A percentile compares a stretch with the other conserved stretches of the same genome.
phyloP scores from a whole-genome alignment of 2,329 filamentous ascomycete species.

The Apiospora arundinis region DNA sequence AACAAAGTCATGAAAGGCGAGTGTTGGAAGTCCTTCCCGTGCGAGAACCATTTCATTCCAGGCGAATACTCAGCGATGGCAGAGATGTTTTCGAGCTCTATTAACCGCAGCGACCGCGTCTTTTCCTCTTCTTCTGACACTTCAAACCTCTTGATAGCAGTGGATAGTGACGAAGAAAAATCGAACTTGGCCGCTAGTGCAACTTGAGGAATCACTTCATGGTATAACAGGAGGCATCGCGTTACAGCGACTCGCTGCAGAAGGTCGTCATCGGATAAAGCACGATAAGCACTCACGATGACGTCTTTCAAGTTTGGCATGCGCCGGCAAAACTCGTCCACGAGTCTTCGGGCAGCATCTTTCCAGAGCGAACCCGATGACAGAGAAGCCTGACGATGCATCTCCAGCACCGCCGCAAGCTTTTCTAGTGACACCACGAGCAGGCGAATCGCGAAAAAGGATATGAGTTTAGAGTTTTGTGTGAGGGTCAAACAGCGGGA shows the following conservation, averaged over 20 bases:
- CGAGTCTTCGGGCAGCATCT: slow-evolving; percentile 70
- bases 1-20: slow-evolving; percentile 78
- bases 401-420: slow-evolving; percentile 66
- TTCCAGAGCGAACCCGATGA: slow-evolving; percentile 67
- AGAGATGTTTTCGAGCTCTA: slow-evolving; percentile 83
- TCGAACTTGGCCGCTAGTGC: slow-evolving; percentile 88
- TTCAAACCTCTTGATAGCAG: slow-evolving; percentile 68
- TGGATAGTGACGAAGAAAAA: slow-evolving; percentile 77
- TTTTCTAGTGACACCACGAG: slow-evolving; percentile 83
- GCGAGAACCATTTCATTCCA: slow-evolving; percentile 90
- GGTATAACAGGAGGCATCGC: slow-evolving; percentile 82
- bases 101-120: slow-evolving; percentile 62
- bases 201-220: slow-evolving; percentile 78
- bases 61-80: slow-evolving; percentile 81
- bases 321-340: slow-evolving; percentile 77
- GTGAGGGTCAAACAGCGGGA: slow-evolving; percentile 75
- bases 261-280: slow-evolving; percentile 69
- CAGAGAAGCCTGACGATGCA: slow-evolving; percentile 58
- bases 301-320: slow-evolving; percentile 85
- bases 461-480: slow-evolving; percentile 74
- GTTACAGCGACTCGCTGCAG: slow-evolving; percentile 81
- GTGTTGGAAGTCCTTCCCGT: slow-evolving; percentile 65
- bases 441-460: slow-evolving; percentile 83
- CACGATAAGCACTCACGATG: slow-evolving; percentile 76
- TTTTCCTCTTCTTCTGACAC: slow-evolving; percentile 55